Evolutionary conservation across 208 protist genomes (phyloP), one percentile per base, ranked within the genome.

Genomic region (Herpetomonas muscarum): DNA sequence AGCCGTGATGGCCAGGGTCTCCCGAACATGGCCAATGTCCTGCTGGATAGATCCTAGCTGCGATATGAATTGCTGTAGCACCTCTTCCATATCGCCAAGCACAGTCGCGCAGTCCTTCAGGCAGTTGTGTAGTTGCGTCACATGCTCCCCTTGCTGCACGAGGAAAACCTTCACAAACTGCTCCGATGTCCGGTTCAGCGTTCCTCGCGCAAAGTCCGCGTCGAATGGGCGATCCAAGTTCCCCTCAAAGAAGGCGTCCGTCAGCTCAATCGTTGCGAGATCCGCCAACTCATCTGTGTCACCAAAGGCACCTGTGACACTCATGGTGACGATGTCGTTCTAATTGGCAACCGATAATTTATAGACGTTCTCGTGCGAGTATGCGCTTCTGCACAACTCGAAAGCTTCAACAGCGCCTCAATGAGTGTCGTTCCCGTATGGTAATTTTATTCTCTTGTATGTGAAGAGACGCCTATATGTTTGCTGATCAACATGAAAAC

Each of bases 1-100:
- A 0, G 73, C 71, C 19, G 75, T 81, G 17, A 57, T 53, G 17
- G 76, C 67, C 13, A 91, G 76, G 21, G 73, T 50, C 31, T 84
- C 71, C 7, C 81, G 67, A 10, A 94, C 83, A 39, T 94, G 76
- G 3, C 79, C 81, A 68, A 94, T 90, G 17, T 91, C 87, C 10
- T 67, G 32, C 52, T 87, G 78, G 28, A 85, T 85, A 26, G 60
- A 53, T 41, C 74, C 68, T 0, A 94, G 67, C 46, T 80, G 78
- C 28, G 68, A 47, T 55, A 91, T 86, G 52, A 91, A 94, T 6
- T 49, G 56, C 54, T 76, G 58, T 31, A 94, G 69, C 30, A 91
- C 72, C 7, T 66, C 54, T 56, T 90, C 83, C 61, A 90, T 87
- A 37, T 76, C 79, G 1, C 74, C 64, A 42, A 94, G 70, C 28